phyloP scores from a whole-genome alignment of 345 rosid species.

The Dovyalis caffra region DNA sequence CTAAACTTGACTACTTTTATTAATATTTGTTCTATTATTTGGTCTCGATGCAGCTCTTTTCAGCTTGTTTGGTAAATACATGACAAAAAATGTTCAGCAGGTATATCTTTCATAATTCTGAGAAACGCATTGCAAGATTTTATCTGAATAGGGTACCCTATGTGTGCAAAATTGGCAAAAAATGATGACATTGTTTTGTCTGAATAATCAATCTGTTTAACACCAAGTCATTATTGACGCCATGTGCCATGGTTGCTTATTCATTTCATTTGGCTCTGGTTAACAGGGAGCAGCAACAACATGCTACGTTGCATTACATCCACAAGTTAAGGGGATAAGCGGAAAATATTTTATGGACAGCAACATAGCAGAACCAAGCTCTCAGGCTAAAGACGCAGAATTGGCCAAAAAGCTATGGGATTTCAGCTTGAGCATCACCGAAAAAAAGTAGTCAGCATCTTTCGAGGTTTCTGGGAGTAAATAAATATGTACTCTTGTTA shows the following conservation, averaged over 20 bases:
- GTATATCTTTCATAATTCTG: conserved; percentile 21
- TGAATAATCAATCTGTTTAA: not conserved
- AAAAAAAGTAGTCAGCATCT: not conserved
- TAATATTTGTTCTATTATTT: not conserved
- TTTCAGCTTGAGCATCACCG: not conserved
- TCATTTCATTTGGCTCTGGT: not conserved
- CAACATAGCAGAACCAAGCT: not conserved
- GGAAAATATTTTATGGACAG: conserved; percentile 11
- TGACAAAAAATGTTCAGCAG: conserved; percentile 59
- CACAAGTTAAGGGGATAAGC: conserved; percentile 31
- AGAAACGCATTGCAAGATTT: not conserved
- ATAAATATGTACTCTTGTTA: not conserved
- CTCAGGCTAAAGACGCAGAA: conserved; percentile 6
- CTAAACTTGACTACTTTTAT: not conserved
- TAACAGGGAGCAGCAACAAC: conserved; percentile 82
- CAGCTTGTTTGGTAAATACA: not conserved
- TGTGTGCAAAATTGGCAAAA: not conserved
- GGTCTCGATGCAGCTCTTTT: not conserved
- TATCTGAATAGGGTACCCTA: too few relatives aligned
- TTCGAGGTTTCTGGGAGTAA: not conserved
- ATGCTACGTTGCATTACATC: conserved; percentile 70
- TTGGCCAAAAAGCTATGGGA: conserved; percentile 10
- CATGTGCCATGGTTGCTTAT: not conserved
- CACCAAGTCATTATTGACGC: not conserved
- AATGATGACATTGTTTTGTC: not conserved